Percentiles rank a stretch among this genome's conserved stretches.
phyloP scores from a whole-genome alignment of 306 rosid species.

The Purshia tridentata region DNA sequence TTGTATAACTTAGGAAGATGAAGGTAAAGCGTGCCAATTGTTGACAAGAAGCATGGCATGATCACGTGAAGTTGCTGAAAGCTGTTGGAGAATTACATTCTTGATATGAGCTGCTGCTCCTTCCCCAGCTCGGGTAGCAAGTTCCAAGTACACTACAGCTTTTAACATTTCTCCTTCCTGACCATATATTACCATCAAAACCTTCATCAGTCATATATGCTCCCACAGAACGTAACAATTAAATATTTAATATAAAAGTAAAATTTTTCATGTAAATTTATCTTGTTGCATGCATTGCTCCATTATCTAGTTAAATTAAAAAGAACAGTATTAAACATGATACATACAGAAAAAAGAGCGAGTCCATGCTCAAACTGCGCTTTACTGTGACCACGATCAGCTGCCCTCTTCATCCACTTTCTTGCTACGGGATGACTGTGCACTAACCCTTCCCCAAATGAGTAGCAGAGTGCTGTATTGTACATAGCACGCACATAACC shows the following conservation, averaged over 20 bases:
- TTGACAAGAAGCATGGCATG: slow-evolving; percentile 56
- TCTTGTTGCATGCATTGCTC: neutral
- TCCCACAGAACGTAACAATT: neutral
- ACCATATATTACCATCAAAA: slow-evolving; percentile 24
- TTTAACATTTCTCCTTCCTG: slow-evolving; percentile 81
- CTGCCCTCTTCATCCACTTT: slow-evolving; percentile 95
- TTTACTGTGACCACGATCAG: slow-evolving; percentile 75
- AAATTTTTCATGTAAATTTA: neutral
- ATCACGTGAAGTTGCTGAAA: slow-evolving; percentile 57
- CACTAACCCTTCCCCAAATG: slow-evolving; percentile 66
- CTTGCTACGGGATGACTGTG: slow-evolving; percentile 58
- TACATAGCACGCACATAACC: slow-evolving; percentile 92
- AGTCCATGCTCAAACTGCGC: slow-evolving; percentile 92
- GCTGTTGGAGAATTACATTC: slow-evolving; percentile 57
- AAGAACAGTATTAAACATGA: slow-evolving; percentile 6
- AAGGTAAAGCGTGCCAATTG: slow-evolving; percentile 69
- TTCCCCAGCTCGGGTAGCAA: slow-evolving; percentile 77
- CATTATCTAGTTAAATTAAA: neutral
- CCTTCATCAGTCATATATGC: neutral
- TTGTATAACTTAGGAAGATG: slow-evolving; percentile 38
- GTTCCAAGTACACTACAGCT: slow-evolving; percentile 89
- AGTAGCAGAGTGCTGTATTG: slow-evolving; percentile 72
- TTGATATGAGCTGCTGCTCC: slow-evolving; percentile 67
- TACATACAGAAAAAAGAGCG: slow-evolving; percentile 70
- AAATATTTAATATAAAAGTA: neutral